Evolutionary conservation across 352 stramenopile species (phyloP).

Genomic region (Globisporangium apiculatum): DNA sequence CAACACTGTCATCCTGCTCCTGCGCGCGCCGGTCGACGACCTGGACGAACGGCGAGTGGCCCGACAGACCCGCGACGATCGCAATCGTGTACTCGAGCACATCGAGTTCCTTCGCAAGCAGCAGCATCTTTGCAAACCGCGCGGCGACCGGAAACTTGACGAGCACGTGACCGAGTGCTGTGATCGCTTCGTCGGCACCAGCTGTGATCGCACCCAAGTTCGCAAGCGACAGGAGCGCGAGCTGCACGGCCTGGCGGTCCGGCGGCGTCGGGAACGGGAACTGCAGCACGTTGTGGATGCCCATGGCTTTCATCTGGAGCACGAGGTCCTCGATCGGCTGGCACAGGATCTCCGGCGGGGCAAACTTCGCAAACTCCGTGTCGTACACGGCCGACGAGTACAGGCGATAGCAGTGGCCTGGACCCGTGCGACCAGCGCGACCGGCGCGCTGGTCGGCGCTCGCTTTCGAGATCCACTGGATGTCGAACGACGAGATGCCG

Average conservation of each 20-base stretch:
- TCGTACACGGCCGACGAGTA: constrained; percentile 96
- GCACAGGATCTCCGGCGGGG: constrained; percentile 84
- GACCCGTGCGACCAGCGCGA: constrained; percentile 92
- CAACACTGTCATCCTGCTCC: constrained; percentile 18
- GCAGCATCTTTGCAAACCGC: constrained; percentile 88
- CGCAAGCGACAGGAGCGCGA: constrained; percentile 81
- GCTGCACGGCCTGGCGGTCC: constrained; percentile 78
- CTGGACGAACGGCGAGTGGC: constrained; percentile 69
- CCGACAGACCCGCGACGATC: constrained; percentile 68
- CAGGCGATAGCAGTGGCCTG: constrained; percentile 97
- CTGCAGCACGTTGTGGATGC: constrained; percentile 90
- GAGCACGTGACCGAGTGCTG: constrained; percentile 67
- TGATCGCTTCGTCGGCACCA: constrained; percentile 66
- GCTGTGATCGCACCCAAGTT: constrained; percentile 63
- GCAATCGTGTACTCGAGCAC: constrained; percentile 80
- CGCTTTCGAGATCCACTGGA: constrained; percentile 86
- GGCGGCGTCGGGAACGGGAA: constrained; percentile 97
- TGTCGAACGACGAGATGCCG: constrained; percentile 92
- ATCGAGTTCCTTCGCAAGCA: constrained; percentile 63
- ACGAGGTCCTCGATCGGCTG: constrained; percentile 95
- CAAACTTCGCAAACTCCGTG: constrained; percentile 91
- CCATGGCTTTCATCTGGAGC: constrained; percentile 97
- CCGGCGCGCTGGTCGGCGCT: constrained; percentile 89
- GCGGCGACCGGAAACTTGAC: constrained; percentile 84
- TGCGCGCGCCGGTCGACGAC: constrained; percentile 51